Evolutionary conservation across 768 basidiomycete genomes (phyloP), one percentile per base, ranked within the genome.

Genomic region (Mrakia gelida): DNA sequence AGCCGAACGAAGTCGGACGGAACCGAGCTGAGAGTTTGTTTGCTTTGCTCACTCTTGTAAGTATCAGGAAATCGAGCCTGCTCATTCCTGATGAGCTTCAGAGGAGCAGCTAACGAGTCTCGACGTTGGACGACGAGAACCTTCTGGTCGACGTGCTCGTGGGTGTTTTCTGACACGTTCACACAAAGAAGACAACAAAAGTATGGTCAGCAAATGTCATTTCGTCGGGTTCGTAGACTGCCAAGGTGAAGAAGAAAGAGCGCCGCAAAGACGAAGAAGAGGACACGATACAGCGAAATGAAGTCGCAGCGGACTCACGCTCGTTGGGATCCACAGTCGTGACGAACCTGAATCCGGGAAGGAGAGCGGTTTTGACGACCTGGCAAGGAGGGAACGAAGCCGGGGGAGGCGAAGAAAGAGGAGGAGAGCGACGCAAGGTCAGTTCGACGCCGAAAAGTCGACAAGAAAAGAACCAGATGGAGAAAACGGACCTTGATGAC

Each of bases 61-160:
- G 43, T 26, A 4, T 52, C 65, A 3, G 75, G 75, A 28, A 52
- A 28, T 13, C 28, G n/a, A 30, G 75, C 62, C 30, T 65, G 45
- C 74, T 75, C 74, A 13, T 67, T 28, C 45, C 16, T 45, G 10
- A 75, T 45, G 45, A 52, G 45, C 4, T 28, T 43, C 13, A 75
- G 63, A 1, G 75, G n/a, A 6, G 75, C 75, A 1, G 43, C 75
- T 32, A 54, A 75, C 9, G 52, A 23, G 18, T 68, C 45, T 16
- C 11, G 4, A n/a, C 28, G 65, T 7, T 13, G 23, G 21, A 68
- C 75, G 75, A 75, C 63, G 45, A 34, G 18, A 26, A 28, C 49
- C 30, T 75, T 45, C 63, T 75, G 75, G 15, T 45, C 62, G 15
- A 75, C 75, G 18, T 63, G 75, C 63, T 65, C 75, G 63, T 75